phyloP scores from a whole-genome alignment of 495 filamentous ascomycete genomes.

The Neurospora sp. region DNA sequence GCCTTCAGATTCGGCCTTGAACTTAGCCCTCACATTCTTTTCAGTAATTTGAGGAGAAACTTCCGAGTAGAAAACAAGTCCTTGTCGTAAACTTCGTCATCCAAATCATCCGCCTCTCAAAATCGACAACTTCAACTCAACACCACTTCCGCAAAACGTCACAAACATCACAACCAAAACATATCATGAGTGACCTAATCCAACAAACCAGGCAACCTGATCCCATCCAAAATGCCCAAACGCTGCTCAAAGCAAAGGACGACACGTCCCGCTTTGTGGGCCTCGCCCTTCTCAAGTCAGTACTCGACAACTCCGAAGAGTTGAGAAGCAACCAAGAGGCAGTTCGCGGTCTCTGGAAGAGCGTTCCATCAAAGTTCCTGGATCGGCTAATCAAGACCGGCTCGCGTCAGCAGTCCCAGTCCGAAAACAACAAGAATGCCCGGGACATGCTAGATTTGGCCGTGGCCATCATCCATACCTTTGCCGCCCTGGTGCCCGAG shows the following conservation, averaged over 20 bases:
- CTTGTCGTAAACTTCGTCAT: neutral
- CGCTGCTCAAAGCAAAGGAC: conserved; percentile 43
- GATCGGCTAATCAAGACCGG: conserved; percentile 48
- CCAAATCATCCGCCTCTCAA: neutral
- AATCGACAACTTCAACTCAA: neutral
- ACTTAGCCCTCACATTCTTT: too few species aligned
- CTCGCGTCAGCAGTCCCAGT: conserved; percentile 11
- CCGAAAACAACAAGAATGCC: conserved; percentile 19
- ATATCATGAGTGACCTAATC: conserved; percentile 7
- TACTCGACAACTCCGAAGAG: conserved; percentile 45
- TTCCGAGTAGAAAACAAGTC: too few species aligned
- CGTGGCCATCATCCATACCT: conserved; percentile 49
- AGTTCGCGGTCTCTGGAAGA: conserved; percentile 38
- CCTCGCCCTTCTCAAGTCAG: conserved; percentile 49
- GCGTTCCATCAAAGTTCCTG: conserved; percentile 47
- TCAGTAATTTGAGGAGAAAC: too few species aligned
- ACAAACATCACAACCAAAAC: neutral
- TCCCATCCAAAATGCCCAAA: conserved; percentile 30
- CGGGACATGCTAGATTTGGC: conserved; percentile 52
- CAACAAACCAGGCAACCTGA: conserved; percentile 1
- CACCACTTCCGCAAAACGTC: neutral
- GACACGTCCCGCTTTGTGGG: conserved; percentile 59
- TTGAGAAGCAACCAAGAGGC: conserved; percentile 28
- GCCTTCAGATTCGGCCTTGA: too few species aligned
- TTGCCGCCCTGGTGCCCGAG: conserved; percentile 41